Evolutionary conservation across 164 flowering plant species (phyloP).

Genomic region (Dillenia turbinata): DNA sequence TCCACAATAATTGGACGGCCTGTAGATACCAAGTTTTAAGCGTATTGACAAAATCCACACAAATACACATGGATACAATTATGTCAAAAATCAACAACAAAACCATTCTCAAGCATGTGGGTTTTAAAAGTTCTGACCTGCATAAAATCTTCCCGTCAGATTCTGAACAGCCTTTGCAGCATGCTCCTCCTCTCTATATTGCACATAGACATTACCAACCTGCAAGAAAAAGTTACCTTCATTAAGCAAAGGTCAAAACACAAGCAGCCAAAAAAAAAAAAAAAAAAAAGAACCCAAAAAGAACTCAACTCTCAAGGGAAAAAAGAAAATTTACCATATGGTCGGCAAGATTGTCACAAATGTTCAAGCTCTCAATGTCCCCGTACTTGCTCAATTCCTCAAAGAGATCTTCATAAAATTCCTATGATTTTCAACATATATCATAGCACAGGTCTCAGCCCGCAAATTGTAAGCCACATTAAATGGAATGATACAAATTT

Average conservation of each 20-base stretch:
- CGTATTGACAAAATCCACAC: not conserved
- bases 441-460: too few relatives aligned
- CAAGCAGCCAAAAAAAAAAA: not conserved
- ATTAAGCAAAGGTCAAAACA: not conserved
- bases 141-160: conserved; percentile 77
- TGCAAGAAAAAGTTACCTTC: conserved; percentile 13
- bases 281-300: not conserved
- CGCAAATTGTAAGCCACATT: not conserved
- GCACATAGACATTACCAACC: conserved; percentile 96
- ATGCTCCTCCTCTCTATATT: conserved; percentile 84
- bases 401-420: conserved; percentile 81
- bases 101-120: not conserved
- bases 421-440: conserved; percentile 28
- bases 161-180: conserved; percentile 73
- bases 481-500: not conserved
- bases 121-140: conserved; percentile 37
- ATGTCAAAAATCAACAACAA: not conserved
- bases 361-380: conserved; percentile 70
- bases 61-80: not conserved
- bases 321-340: conserved; percentile 57
- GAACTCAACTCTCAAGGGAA: too few relatives aligned
- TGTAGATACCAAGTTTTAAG: conserved; percentile 15
- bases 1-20: conserved; percentile 95
- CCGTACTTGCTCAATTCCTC: conserved; percentile 91
- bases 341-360: conserved; percentile 89